Percentiles rank a stretch among this genome's conserved stretches.
Conservation (phyloP, 495 filamentous ascomycete genomes). For the Immersiella caudata region DNA sequence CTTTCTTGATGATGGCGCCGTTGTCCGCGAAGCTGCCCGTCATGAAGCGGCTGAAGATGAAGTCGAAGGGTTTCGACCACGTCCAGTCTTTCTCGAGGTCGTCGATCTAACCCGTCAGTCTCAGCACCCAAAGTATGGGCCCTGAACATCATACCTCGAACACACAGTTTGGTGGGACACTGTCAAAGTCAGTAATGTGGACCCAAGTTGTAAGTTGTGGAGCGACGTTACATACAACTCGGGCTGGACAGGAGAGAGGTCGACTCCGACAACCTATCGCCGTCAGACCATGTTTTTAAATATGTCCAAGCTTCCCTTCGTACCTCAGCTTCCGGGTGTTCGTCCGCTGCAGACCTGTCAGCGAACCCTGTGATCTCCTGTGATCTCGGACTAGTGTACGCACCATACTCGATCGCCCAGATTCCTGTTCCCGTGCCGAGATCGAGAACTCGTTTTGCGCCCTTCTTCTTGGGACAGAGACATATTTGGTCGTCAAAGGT, state of each 20-base stretch:
- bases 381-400: slow-evolving; percentile 31
- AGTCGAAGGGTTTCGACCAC: slow-evolving; percentile 49
- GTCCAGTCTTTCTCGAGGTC: slow-evolving; percentile 53
- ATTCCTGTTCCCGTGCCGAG: slow-evolving; percentile 31
- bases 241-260: slow-evolving; percentile 49
- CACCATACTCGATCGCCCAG: slow-evolving; percentile 27
- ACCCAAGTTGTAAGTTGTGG: neutral
- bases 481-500: slow-evolving; percentile 36
- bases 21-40: slow-evolving; percentile 49
- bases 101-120: slow-evolving; percentile 33
- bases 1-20: slow-evolving; percentile 36
- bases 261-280: slow-evolving; percentile 35
- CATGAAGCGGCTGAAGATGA: slow-evolving; percentile 48
- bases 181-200: neutral
- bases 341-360: neutral
- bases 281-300: neutral
- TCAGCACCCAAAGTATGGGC: neutral
- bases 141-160: slow-evolving; percentile 33
- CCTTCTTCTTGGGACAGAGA: slow-evolving; percentile 35
- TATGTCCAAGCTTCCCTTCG: neutral
- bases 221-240: slow-evolving; percentile 37
- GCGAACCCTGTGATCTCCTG: neutral
- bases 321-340: neutral
- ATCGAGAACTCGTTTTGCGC: slow-evolving; percentile 36
- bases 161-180: slow-evolving; percentile 48